These are phyloP conservation scores for Coffea eugenioides DNA, from an alignment of 257 asterid genomes.

Conservation along the genomic window DNA sequence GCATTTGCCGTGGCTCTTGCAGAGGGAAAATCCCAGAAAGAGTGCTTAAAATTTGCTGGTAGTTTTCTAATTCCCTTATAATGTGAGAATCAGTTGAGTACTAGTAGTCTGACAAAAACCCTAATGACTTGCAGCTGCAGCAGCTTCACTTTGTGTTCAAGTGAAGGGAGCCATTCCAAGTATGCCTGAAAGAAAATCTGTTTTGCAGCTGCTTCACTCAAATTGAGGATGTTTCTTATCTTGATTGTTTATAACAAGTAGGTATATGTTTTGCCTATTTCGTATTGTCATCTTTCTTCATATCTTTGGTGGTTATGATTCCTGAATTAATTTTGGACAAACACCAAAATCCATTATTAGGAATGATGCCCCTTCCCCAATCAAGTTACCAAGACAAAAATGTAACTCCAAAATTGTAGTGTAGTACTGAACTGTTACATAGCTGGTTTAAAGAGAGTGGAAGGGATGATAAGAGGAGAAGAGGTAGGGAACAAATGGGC, in stretches of 20 bases:
- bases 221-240: conserved; percentile 31
- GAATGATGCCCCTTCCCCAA: neutral
- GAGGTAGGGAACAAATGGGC: neutral
- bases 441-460: neutral
- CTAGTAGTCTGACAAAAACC: conserved; percentile 14
- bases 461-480: neutral
- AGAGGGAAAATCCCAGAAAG: conserved; percentile 74
- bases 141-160: conserved; percentile 94
- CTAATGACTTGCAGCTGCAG: conserved; percentile 66
- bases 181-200: conserved; percentile 83
- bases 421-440: neutral
- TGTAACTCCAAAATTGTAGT: neutral
- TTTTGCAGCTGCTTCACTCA: conserved; percentile 63
- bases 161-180: conserved; percentile 98
- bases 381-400: neutral
- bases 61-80: conserved; percentile 10
- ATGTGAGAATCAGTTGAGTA: too few relatives aligned
- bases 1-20: conserved; percentile 93
- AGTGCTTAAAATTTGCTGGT: conserved; percentile 89
- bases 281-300: neutral
- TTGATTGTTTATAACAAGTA: conserved; percentile 30
- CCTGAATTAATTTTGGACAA: neutral
- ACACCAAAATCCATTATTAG: neutral
- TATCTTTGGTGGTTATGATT: neutral
- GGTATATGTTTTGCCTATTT: neutral